Evolutionary conservation across 164 flowering plant species (phyloP).

Genomic region (Saururus chinensis): DNA sequence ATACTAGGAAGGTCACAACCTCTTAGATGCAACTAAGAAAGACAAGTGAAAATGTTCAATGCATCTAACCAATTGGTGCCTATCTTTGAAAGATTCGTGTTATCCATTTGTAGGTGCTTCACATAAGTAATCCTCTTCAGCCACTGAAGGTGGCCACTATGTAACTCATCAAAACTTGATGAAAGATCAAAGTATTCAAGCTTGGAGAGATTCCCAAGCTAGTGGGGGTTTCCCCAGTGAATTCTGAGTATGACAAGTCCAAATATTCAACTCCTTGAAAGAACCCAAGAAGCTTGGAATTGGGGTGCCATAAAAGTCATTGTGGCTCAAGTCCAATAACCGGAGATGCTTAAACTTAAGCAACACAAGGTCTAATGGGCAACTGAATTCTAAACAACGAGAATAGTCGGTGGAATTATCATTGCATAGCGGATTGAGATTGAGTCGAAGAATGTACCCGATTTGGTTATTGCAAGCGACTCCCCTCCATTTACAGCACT

Average conservation of each 20-base stretch:
- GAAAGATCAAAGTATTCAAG: conserved; percentile 1
- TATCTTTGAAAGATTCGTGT: neutral
- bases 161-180: neutral
- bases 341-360: conserved; percentile 5
- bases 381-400: no score
- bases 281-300: conserved; percentile 11
- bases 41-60: conserved; percentile 3
- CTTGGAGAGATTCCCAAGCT: conserved; percentile 12
- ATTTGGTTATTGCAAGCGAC: neutral
- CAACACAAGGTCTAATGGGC: conserved; percentile 2
- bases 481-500: conserved; percentile 1
- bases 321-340: conserved; percentile 8
- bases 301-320: neutral
- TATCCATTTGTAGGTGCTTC: conserved; percentile 2
- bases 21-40: conserved; percentile 1
- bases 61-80: conserved; percentile 1
- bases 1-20: neutral
- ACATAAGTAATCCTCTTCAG: conserved; percentile 4
- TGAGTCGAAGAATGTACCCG: neutral
- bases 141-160: conserved; percentile 4
- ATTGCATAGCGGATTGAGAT: no score
- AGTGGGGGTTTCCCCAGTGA: conserved; percentile 3
- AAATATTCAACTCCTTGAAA: conserved; percentile 7
- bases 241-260: conserved; percentile 1
- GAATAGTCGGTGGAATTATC: no score